Conservation (phyloP, 192 early-diverging fungal genomes). For the Entomortierella beljakovae region DNA sequence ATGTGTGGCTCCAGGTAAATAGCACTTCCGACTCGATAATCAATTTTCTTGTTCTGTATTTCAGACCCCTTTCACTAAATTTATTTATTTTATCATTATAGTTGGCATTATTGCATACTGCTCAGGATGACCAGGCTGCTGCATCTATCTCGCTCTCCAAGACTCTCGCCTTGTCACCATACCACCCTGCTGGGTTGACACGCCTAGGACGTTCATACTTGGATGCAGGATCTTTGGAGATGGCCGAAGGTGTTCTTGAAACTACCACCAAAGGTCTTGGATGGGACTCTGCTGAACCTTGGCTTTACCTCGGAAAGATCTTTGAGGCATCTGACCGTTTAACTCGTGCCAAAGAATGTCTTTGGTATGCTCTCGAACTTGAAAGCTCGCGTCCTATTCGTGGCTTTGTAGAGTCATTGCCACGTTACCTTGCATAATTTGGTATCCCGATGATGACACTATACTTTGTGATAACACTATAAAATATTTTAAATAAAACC, state of each 20-base stretch:
- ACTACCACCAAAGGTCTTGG: conserved; percentile 61
- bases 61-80: background rate
- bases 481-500: background rate
- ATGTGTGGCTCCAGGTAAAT: conserved; percentile 66
- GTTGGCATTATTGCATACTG: conserved; percentile 55
- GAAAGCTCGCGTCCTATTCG: conserved; percentile 65
- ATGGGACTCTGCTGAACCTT: conserved; percentile 74
- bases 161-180: conserved; percentile 56
- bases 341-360: conserved; percentile 63
- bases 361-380: conserved; percentile 71
- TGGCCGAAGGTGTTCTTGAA: conserved; percentile 67
- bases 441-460: background rate
- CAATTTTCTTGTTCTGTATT: background rate
- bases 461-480: background rate
- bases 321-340: conserved; percentile 57
- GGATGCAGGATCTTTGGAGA: conserved; percentile 54
- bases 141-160: conserved; percentile 64
- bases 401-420: conserved; percentile 55
- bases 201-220: conserved; percentile 61
- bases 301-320: conserved; percentile 65
- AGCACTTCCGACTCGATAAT: background rate
- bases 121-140: conserved; percentile 48
- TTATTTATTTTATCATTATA: background rate
- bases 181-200: conserved; percentile 55
- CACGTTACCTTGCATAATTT: conserved; percentile 25